Conservation (phyloP, 2,329 filamentous ascomycete genomes). For the Shiraia sp. region DNA sequence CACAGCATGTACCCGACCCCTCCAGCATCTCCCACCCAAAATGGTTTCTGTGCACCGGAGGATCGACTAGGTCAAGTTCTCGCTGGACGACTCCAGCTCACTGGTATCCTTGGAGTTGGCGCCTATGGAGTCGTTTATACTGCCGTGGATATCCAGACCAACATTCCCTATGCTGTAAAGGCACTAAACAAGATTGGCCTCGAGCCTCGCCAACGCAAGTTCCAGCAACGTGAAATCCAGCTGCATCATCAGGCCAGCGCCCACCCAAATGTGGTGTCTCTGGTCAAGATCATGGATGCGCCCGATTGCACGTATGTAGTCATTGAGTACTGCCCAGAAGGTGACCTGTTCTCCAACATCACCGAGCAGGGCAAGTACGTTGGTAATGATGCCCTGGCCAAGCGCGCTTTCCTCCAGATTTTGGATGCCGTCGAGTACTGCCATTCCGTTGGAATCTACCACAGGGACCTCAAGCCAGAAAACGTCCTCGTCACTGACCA, state of each 20-base stretch:
- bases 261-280: conserved; percentile 90
- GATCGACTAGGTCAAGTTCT: conserved; percentile 84
- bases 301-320: conserved; percentile 94
- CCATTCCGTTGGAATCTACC: conserved; percentile 91
- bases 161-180: conserved; percentile 90
- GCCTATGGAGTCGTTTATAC: conserved; percentile 97
- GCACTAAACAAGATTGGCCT: conserved; percentile 92
- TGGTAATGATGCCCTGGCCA: conserved; percentile 86
- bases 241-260: conserved; percentile 87
- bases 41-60: conserved; percentile 64
- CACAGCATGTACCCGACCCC: conserved; percentile 55
- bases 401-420: conserved; percentile 89
- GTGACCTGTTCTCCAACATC: conserved; percentile 96
- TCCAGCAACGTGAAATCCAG: conserved; percentile 90
- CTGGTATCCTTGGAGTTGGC: conserved; percentile 84
- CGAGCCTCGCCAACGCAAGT: conserved; percentile 82
- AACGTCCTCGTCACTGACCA: conserved; percentile 92
- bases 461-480: conserved; percentile 96
- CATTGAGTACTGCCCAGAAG: conserved; percentile 95
- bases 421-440: conserved; percentile 95
- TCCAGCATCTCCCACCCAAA: conserved; percentile 52
- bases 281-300: conserved; percentile 91
- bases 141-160: conserved; percentile 80
- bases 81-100: conserved; percentile 80
- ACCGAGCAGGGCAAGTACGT: conserved; percentile 93